Base-by-base conservation (phyloP, 768 basidiomycete genomes). In the Kwoniella dendrophila region DNA sequence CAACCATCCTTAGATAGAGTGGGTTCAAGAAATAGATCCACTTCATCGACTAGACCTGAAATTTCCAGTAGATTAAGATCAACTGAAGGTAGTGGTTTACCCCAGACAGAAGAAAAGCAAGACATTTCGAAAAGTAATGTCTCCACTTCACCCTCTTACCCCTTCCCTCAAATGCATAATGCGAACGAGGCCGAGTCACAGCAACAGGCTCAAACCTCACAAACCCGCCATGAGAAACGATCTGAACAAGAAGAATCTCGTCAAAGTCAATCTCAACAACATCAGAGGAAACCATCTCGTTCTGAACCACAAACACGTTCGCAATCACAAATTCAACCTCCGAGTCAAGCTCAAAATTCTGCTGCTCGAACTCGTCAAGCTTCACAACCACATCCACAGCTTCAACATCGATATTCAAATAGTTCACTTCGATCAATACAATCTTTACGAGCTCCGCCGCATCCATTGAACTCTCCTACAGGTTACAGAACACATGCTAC, bases 361-460 rank as follows among this genome's bases (percentile, higher is more conserved):
- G n/a, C 54, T 43, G 54, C 60, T 4, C 61, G 64, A 38, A 59
- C 55, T 20, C 69, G 67, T 12, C 67, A 66, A 38, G 54, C 57
- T 5, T 69, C 67, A 1, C 56, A 41, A 5, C 45, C 60, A 57
- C 18, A 44, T 47, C 48, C 66, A 45, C 36, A 41, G 30, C 48
- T 69, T 12, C 69, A 68, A 10, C 74, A 75, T 47, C 62, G 70
- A 10, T 60, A 61, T 32, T 75, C 74, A 20, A 66, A 71, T 43
- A 73, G 72, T 10, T 75, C 74, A 16, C 63, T 75, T 14, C 69
- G 74, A 4, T 75, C 74, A 10, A 68, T 73, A 26, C 74, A 75
- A 47, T 75, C 74, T 10, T 63, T 73, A 26, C 67, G 74, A 7
- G 74, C 74, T 2, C 74, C 74, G 26, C 74, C 74, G 4, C 74